A percentile compares a stretch with the other conserved stretches of the same genome.
Evolutionary conservation across 2,329 filamentous ascomycete genomes (phyloP).

Genomic region (Trichoderma gracile): DNA sequence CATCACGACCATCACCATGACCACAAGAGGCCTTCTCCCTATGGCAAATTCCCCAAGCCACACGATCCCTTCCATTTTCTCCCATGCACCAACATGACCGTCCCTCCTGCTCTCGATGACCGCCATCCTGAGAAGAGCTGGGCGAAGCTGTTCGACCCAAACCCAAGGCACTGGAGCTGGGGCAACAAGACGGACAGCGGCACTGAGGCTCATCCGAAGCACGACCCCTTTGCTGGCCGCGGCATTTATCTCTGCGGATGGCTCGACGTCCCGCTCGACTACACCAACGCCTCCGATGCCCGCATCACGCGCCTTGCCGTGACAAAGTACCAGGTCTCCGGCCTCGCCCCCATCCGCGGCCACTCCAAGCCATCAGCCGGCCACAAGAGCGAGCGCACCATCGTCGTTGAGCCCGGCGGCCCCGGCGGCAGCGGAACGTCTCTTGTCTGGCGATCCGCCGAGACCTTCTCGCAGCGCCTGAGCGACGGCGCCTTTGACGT

Average conservation of each 20-base stretch:
- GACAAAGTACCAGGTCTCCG: slow-evolving; percentile 51
- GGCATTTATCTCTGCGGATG: slow-evolving; percentile 52
- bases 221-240: slow-evolving; percentile 41
- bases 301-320: slow-evolving; percentile 51
- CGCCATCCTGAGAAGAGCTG: slow-evolving; percentile 41
- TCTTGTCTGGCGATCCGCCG: slow-evolving; percentile 43
- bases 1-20: neutral
- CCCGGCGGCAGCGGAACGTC: slow-evolving; percentile 51
- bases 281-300: slow-evolving; percentile 46
- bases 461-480: slow-evolving; percentile 43
- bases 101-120: slow-evolving; percentile 46
- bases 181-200: slow-evolving; percentile 33
- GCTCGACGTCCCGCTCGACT: slow-evolving; percentile 51
- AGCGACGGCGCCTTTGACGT: slow-evolving; percentile 49
- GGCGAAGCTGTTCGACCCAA: slow-evolving; percentile 45
- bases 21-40: slow-evolving; percentile 15
- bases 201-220: slow-evolving; percentile 6
- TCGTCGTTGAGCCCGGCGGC: slow-evolving; percentile 54
- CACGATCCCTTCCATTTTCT: slow-evolving; percentile 51
- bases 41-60: slow-evolving; percentile 40
- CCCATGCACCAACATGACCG: slow-evolving; percentile 47
- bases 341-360: slow-evolving; percentile 38
- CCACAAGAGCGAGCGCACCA: slow-evolving; percentile 47
- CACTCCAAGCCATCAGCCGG: slow-evolving; percentile 30
- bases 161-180: slow-evolving; percentile 51